These are phyloP conservation scores for Globisporangium mamillatum DNA, from an alignment of 352 stramenopile species.

Conservation along the genomic window DNA sequence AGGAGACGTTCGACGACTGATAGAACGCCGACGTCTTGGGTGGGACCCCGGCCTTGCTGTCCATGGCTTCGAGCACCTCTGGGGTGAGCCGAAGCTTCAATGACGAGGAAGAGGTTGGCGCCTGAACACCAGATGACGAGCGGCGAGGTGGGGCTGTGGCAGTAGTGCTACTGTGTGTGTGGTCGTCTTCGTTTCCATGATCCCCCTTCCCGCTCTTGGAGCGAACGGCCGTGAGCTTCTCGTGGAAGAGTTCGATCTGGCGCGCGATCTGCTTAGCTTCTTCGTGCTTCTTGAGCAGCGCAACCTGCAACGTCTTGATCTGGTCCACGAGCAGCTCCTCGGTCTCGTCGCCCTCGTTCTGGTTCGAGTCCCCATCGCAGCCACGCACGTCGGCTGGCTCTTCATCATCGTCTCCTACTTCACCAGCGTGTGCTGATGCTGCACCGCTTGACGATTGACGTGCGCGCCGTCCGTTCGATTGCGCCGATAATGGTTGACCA, in stretches of 20 bases:
- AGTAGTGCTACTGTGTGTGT: constrained; percentile 1
- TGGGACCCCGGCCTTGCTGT: constrained; percentile 47
- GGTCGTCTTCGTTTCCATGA: constrained; percentile 1
- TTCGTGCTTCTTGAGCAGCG: constrained; percentile 74
- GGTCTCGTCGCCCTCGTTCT: constrained; percentile 57
- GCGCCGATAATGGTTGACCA: not conserved
- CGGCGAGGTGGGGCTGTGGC: constrained; percentile 10
- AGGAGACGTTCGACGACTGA: constrained; percentile 62
- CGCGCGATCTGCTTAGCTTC: constrained; percentile 67
- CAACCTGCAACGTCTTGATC: constrained; percentile 65
- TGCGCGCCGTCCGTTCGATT: constrained; percentile 1
- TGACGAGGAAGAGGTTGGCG: constrained; percentile 11
- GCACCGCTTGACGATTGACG: not conserved
- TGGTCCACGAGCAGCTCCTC: constrained; percentile 61
- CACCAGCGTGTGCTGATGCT: not conserved
- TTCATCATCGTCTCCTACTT: constrained; percentile 14
- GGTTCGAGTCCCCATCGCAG: constrained; percentile 44
- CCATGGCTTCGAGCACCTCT: constrained; percentile 56
- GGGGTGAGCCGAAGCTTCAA: constrained; percentile 53
- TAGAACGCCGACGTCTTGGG: constrained; percentile 45
- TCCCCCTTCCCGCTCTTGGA: constrained; percentile 12
- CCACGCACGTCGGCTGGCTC: constrained; percentile 17
- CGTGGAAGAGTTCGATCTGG: constrained; percentile 48
- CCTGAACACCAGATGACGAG: not conserved
- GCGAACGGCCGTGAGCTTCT: constrained; percentile 47